Percentiles rank a stretch among this genome's conserved stretches.
Evolutionary conservation across 192 early-diverging fungal genomes (phyloP).

Genomic region (Coemansia sp.): DNA sequence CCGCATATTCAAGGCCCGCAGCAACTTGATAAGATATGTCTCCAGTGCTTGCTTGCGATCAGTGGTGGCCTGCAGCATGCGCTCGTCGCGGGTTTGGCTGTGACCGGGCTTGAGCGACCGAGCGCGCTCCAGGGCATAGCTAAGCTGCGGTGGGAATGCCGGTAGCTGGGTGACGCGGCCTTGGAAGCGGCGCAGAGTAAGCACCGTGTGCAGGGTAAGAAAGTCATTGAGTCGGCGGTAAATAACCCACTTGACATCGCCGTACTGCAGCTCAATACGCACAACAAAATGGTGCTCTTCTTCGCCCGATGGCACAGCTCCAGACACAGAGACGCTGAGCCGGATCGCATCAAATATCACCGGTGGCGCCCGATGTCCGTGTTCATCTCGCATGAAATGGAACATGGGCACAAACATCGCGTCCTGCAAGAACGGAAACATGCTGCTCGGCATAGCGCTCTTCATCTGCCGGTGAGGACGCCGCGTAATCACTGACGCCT

Average conservation of each 20-base stretch:
- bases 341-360: conserved; percentile 56
- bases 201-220: conserved; percentile 60
- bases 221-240: conserved; percentile 65
- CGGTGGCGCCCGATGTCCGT: conserved; percentile 49
- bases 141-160: conserved; percentile 47
- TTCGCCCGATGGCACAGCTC: not conserved
- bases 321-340: conserved; percentile 31
- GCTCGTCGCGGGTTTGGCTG: conserved; percentile 10
- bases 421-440: conserved; percentile 55
- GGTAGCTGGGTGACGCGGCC: conserved; percentile 43
- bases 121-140: conserved; percentile 43
- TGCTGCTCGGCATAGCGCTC: conserved; percentile 29
- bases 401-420: conserved; percentile 57
- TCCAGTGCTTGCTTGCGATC: conserved; percentile 62
- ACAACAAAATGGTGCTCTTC: conserved; percentile 57
- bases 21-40: conserved; percentile 58
- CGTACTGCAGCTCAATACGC: conserved; percentile 75
- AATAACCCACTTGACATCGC: conserved; percentile 78
- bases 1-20: conserved; percentile 60
- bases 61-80: conserved; percentile 42
- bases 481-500: conserved; percentile 50
- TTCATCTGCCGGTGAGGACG: conserved; percentile 37
- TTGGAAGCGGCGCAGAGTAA: conserved; percentile 57
- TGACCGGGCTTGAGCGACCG: conserved; percentile 38
- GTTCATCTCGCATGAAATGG: conserved; percentile 54